Base-by-base conservation (phyloP, 2,329 filamentous ascomycete species). In the Claviceps cyperi region DNA sequence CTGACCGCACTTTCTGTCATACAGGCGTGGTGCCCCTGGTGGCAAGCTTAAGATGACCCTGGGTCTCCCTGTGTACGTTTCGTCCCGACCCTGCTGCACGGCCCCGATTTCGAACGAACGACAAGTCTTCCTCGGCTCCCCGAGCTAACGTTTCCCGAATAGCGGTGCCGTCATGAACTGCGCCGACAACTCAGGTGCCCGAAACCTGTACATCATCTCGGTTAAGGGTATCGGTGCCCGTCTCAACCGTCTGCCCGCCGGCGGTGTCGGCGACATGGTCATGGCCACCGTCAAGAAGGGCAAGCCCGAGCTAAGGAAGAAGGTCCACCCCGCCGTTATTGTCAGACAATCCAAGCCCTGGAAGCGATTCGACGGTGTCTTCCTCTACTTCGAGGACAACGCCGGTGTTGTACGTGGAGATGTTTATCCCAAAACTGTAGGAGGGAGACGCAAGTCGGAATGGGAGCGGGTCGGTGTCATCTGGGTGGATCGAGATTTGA, bases 41-140 rank as follows among this genome's bases (percentile, higher is more conserved):
- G 94, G 94, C 86, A 98, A 98, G 86, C 86, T 97, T 69, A 97
- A 95, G 86, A 98, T 98, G 92, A 96, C 92, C 74, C 88, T 98
- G 76, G 92, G 88, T 96, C 89, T 98, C 68, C 92, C 92, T 76
- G 89, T 95, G 90, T 96, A 94, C 74, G 89, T 67, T 57, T 40
- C 39, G 22, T 22, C 21, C 39, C 47, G 44, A 40, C 7, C 40
- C 28, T 17, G 43, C 35, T 14, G 17, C 36, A 47, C 48, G 48
- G 46, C 51, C 50, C 48, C 48, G 52, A 51, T 37, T 36, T 13
- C 32, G 17, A 14, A 51, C 46, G 46, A 37, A 46, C 8, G 7
- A 47, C 35, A 50, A 38, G 40, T 14, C 22, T 32, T 14, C 14
- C 22, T 19, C 28, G 36, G 46, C 21, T 21, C 14, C 14, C 43